A percentile compares a stretch with the other conserved stretches of the same genome.
phyloP scores from a whole-genome alignment of 1,284 basidiomycete genomes.

The Mycosarcoma mackinlayi region DNA sequence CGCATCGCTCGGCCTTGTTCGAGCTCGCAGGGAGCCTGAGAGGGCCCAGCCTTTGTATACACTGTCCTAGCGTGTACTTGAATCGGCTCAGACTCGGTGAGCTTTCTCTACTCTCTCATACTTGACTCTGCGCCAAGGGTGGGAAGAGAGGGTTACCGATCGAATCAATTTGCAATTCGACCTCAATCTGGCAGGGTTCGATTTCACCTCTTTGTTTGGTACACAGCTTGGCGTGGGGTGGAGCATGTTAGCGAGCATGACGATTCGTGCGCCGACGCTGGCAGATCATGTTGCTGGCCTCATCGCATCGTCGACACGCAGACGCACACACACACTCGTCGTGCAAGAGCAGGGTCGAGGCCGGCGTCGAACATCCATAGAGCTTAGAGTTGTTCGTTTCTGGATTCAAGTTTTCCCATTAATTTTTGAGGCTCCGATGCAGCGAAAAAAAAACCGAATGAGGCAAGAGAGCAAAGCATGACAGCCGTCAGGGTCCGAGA shows the following conservation, averaged over 20 bases:
- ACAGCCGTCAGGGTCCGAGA: slow-evolving; percentile 14
- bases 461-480: not conserved
- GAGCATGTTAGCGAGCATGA: not conserved
- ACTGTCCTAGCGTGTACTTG: no score
- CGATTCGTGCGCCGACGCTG: not conserved
- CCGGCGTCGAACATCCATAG: no score
- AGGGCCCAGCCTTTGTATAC: no score
- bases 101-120: no score
- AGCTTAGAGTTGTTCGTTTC: slow-evolving; percentile 14
- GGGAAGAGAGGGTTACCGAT: not conserved
- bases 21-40: no score
- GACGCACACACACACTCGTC: no score
- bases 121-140: no score
- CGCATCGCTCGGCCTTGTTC: no score
- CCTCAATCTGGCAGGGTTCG: not conserved
- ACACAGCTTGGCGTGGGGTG: not conserved
- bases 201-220: not conserved
- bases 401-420: not conserved
- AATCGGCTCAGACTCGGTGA: no score
- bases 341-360: no score
- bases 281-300: not conserved
- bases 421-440: slow-evolving; percentile 21
- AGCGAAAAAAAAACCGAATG: not conserved
- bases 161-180: not conserved
- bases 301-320: no score